Evolutionary conservation across 441 rosid genomes (phyloP).

Genomic region (Populus tomentosa): DNA sequence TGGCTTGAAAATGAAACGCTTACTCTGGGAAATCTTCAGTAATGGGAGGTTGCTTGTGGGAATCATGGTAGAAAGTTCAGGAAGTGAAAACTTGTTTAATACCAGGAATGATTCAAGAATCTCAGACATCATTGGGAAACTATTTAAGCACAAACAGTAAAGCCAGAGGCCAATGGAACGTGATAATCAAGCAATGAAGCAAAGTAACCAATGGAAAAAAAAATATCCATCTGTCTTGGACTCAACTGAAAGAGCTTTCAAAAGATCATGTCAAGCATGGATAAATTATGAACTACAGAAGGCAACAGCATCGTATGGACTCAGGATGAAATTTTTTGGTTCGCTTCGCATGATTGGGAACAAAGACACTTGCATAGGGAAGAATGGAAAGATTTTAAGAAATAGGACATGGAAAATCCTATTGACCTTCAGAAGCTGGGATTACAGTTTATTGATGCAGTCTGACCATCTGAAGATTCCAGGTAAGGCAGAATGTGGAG

Average conservation of each 20-base stretch:
- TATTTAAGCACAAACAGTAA: neutral
- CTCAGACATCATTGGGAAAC: constrained; percentile 3
- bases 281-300: neutral
- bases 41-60: constrained; percentile 18
- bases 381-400: constrained; percentile 3
- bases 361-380: neutral
- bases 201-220: neutral
- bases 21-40: constrained; percentile 34
- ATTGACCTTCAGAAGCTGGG: neutral
- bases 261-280: neutral
- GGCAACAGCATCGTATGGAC: neutral
- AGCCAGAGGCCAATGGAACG: neutral
- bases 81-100: constrained; percentile 6
- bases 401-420: neutral
- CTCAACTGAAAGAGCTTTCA: neutral
- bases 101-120: neutral
- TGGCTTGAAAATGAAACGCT: constrained; percentile 27
- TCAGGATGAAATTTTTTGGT: neutral
- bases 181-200: neutral
- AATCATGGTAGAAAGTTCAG: constrained; percentile 9
- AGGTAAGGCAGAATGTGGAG: constrained; percentile 18
- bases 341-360: neutral
- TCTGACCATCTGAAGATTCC: constrained; percentile 25
- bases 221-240: neutral
- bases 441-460: neutral